Evolutionary conservation across 192 early-diverging fungal genomes (phyloP).

Genomic region (Pilobolus umbonatus): DNA sequence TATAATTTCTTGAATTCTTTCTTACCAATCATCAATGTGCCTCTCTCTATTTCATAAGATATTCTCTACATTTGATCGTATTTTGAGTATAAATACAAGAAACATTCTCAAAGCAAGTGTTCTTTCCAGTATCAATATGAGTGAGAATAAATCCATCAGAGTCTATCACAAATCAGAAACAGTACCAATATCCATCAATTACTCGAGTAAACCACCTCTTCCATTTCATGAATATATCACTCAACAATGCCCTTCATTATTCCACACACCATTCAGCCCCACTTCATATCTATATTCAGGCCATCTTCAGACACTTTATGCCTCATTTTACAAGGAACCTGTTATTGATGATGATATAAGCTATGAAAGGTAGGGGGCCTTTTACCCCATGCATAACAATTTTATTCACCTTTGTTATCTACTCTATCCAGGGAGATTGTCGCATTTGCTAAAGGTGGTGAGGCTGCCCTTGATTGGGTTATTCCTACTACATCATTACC

Average conservation of each 20-base stretch:
- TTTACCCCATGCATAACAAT: slow-evolving; percentile 4
- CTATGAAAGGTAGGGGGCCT: slow-evolving; percentile 62
- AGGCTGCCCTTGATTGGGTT: slow-evolving; percentile 84
- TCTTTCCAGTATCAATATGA: too few species aligned
- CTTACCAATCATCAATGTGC: too few species aligned
- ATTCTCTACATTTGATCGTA: too few species aligned
- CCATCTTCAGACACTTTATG: slow-evolving; percentile 77
- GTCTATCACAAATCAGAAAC: slow-evolving; percentile 5
- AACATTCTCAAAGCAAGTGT: too few species aligned
- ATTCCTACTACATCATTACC: slow-evolving; percentile 48
- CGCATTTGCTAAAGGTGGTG: slow-evolving; percentile 76
- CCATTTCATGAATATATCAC: slow-evolving; percentile 31
- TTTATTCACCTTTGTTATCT: background rate
- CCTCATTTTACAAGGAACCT: slow-evolving; percentile 42
- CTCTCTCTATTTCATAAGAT: too few species aligned
- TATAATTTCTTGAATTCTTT: too few species aligned
- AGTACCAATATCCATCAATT: slow-evolving; percentile 6
- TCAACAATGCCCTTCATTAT: slow-evolving; percentile 50
- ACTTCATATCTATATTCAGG: slow-evolving; percentile 68
- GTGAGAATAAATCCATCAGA: slow-evolving; percentile 13
- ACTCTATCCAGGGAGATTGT: slow-evolving; percentile 37
- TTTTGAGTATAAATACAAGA: too few species aligned
- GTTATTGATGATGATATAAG: slow-evolving; percentile 36
- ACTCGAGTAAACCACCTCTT: background rate
- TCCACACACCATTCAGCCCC: slow-evolving; percentile 57